phyloP scores from a whole-genome alignment of 495 filamentous ascomycete species.

The Aspergillus sclerotioniger region DNA sequence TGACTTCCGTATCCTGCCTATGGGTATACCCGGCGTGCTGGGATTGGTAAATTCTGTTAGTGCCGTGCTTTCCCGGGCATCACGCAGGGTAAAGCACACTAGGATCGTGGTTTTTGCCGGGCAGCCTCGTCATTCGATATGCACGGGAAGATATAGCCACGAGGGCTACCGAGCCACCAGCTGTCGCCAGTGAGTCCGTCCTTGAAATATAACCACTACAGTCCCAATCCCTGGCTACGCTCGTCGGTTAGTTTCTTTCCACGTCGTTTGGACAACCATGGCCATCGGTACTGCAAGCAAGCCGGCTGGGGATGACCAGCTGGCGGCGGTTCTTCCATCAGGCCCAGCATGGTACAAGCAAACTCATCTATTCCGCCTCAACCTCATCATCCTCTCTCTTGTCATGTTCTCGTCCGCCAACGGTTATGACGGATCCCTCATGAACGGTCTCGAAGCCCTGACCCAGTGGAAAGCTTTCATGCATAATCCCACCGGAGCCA shows the following conservation, averaged over 20 bases:
- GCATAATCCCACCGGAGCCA: conserved; percentile 47
- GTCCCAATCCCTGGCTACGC: neutral
- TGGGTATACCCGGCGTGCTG: neutral
- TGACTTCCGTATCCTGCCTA: neutral
- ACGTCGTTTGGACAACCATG: neutral
- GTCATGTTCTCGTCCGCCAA: conserved; percentile 23
- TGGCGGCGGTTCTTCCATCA: conserved; percentile 11
- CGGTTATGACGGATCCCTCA: conserved; percentile 32
- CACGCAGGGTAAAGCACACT: neutral
- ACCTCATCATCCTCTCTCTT: conserved; percentile 20
- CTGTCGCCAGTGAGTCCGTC: neutral
- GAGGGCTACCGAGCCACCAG: neutral
- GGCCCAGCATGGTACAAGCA: conserved; percentile 21
- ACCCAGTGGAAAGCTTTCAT: conserved; percentile 36
- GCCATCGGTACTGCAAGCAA: neutral
- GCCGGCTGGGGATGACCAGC: neutral
- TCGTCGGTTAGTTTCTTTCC: neutral
- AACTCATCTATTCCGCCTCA: conserved; percentile 22
- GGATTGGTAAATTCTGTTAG: neutral
- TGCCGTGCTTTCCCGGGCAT: neutral
- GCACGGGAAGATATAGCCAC: neutral
- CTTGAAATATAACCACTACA: neutral
- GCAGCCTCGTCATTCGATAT: neutral
- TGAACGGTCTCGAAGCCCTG: conserved; percentile 38
- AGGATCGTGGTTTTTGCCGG: neutral